A percentile compares a stretch with the other conserved stretches of the same genome.
phyloP scores from a whole-genome alignment of 495 filamentous ascomycete genomes.

The Stereocaulon alpinum region DNA sequence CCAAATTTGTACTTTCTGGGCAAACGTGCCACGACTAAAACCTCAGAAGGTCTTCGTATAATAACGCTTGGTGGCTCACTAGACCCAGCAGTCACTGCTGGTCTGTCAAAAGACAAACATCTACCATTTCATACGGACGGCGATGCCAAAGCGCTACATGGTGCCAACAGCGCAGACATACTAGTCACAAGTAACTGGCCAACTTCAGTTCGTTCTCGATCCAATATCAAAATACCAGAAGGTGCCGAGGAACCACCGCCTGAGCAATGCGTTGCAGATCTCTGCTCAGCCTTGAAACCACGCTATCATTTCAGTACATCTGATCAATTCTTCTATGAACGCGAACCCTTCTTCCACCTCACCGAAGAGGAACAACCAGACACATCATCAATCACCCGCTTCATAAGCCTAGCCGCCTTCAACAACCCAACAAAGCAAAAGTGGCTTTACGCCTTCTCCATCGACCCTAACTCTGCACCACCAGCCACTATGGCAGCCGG shows the following conservation, averaged over 20 bases:
- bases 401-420: conserved; percentile 74
- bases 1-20: conserved; percentile 80
- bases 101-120: conserved; percentile 50
- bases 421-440: conserved; percentile 66
- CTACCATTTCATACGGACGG: conserved; percentile 58
- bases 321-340: conserved; percentile 63
- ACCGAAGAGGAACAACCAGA: conserved; percentile 43
- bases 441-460: conserved; percentile 79
- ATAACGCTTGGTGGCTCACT: conserved; percentile 66
- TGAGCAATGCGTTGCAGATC: conserved; percentile 54
- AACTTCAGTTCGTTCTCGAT: conserved; percentile 49
- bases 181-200: conserved; percentile 84
- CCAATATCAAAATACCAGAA: conserved; percentile 44
- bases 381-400: conserved; percentile 59
- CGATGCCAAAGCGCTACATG: conserved; percentile 65
- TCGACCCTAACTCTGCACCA: conserved; percentile 53
- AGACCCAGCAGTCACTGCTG: conserved; percentile 40
- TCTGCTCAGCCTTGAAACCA: conserved; percentile 67
- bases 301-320: conserved; percentile 79
- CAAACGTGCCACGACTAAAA: conserved; percentile 75
- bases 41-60: conserved; percentile 78
- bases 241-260: conserved; percentile 32
- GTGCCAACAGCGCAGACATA: conserved; percentile 69
- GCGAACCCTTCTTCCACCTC: conserved; percentile 82
- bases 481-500: conserved; percentile 50